Conservation (phyloP, 805 yeast genomes). For the Maudiozyma barnettii region DNA sequence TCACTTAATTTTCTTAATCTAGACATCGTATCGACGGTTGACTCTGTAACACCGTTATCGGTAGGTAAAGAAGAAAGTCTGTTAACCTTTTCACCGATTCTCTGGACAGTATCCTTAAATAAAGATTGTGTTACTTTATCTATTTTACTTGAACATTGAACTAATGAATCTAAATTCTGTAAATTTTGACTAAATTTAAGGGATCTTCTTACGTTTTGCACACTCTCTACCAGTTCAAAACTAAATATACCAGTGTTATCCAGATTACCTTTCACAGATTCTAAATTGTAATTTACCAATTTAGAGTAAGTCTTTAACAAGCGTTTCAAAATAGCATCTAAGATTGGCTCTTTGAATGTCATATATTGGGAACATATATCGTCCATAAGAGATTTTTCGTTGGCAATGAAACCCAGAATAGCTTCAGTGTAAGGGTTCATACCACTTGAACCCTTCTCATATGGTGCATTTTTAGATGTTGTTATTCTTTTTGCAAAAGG, state of each 20-base stretch:
- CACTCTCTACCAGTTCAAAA: conserved; percentile 50
- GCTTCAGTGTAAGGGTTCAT: conserved; percentile 46
- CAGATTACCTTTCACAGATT: conserved; percentile 34
- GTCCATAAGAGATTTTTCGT: conserved; percentile 39
- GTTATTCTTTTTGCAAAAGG: conserved; percentile 36
- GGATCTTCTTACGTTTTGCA: conserved; percentile 29
- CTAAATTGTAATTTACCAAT: conserved; percentile 32
- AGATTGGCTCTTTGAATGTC: conserved; percentile 21
- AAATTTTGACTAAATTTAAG: conserved; percentile 22
- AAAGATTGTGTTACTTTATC: conserved; percentile 30
- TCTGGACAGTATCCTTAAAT: conserved; percentile 48
- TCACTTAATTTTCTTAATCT: conserved; percentile 57
- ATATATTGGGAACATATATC: conserved; percentile 34
- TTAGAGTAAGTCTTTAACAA: conserved; percentile 32
- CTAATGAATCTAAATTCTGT: conserved; percentile 15
- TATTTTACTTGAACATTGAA: conserved; percentile 19
- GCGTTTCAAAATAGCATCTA: conserved; percentile 29
- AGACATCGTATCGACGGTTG: conserved; percentile 64
- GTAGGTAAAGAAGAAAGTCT: conserved; percentile 42
- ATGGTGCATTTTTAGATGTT: conserved; percentile 37
- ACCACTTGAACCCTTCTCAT: conserved; percentile 54
- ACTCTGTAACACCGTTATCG: conserved; percentile 64
- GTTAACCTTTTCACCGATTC: conserved; percentile 43
- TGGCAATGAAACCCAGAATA: conserved; percentile 38
- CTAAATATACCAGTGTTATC: conserved; percentile 42